phyloP scores from a whole-genome alignment of 1,284 basidiomycete species.

The Cryptococcus sp. region DNA sequence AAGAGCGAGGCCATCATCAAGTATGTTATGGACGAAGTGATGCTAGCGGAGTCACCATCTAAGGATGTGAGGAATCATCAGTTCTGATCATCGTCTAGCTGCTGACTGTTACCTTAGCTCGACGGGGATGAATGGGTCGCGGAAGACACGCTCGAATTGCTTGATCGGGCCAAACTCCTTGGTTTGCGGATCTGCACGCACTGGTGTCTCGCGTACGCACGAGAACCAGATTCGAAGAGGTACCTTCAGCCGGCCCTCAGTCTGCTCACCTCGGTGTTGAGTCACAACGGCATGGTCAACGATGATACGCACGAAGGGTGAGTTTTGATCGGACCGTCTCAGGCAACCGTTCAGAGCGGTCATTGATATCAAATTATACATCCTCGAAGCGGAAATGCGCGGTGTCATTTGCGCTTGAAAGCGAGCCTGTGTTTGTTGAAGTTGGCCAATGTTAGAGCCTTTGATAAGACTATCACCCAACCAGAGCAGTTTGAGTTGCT shows the following conservation, averaged over 20 bases:
- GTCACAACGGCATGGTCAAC: conserved; percentile 65
- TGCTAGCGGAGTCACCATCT: conserved; percentile 60
- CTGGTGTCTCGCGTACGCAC: conserved; percentile 69
- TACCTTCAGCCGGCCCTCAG: conserved; percentile 73
- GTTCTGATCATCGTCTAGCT: not conserved
- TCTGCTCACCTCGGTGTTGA: conserved; percentile 69
- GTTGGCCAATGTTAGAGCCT: conserved; percentile 67
- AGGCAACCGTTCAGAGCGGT: no score
- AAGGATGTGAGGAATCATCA: conserved; percentile 49
- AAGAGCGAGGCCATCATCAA: conserved; percentile 71
- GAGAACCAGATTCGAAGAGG: conserved; percentile 63
- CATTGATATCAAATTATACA: not conserved
- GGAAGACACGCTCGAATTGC: conserved; percentile 60
- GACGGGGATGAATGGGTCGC: conserved; percentile 68
- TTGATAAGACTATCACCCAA: conserved; percentile 62
- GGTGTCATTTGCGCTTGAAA: conserved; percentile 67
- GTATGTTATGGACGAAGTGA: conserved; percentile 71
- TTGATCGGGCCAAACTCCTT: conserved; percentile 66
- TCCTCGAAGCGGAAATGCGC: conserved; percentile 33
- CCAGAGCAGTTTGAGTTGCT: conserved; percentile 65
- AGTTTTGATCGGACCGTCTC: conserved; percentile 34
- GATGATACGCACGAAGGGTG: conserved; percentile 68
- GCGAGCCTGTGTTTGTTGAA: conserved; percentile 81
- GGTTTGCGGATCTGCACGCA: conserved; percentile 77
- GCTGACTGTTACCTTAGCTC: conserved; percentile 54